Percentiles rank a stretch among this genome's conserved stretches.
Conservation (phyloP, 352 stramenopile genomes). For the Blastocystis sp. region DNA sequence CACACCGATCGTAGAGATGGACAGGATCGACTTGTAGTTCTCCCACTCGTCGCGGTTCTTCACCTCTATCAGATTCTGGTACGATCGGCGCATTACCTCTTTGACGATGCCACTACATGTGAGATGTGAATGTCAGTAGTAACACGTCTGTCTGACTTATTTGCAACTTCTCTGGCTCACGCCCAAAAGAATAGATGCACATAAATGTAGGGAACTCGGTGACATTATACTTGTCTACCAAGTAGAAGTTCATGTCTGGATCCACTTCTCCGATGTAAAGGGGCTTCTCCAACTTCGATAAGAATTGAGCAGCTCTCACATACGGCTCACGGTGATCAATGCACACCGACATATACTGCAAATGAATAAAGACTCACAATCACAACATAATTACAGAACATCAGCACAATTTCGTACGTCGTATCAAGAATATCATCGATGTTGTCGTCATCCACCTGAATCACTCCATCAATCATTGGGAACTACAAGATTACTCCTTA, state of each 20-base stretch:
- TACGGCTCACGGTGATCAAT: not conserved
- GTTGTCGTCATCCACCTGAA: constrained; percentile 41
- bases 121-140: not conserved
- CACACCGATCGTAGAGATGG: not conserved
- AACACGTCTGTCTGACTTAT: not conserved
- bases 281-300: constrained; percentile 16
- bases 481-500: not conserved
- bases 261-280: constrained; percentile 44
- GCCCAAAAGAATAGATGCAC: constrained; percentile 35
- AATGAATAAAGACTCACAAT: not conserved
- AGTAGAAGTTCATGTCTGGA: not conserved
- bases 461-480: constrained; percentile 16
- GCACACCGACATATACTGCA: not conserved
- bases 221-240: not conserved
- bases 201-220: constrained; percentile 14
- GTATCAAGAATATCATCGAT: constrained; percentile 44
- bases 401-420: constrained; percentile 21
- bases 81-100: not conserved
- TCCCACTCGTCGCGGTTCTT: not conserved
- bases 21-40: not conserved
- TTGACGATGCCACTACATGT: not conserved
- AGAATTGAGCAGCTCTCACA: not conserved
- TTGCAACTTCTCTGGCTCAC: constrained; percentile 6
- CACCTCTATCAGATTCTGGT: not conserved
- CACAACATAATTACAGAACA: not conserved